Percentiles rank a stretch among this genome's conserved stretches.
phyloP scores from a whole-genome alignment of 2,329 filamentous ascomycete species.

The Fusarium sp. region DNA sequence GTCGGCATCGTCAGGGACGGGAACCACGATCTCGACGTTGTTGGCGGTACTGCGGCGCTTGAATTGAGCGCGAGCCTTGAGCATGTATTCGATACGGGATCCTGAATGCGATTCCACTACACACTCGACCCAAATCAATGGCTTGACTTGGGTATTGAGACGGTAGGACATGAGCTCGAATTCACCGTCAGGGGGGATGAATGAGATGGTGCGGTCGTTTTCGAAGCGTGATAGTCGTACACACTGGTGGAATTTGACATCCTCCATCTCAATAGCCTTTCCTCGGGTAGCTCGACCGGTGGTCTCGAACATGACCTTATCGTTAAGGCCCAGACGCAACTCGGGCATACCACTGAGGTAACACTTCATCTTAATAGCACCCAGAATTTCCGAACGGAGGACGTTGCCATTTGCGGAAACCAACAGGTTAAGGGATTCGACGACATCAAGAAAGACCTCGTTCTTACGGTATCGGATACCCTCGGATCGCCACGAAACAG shows the following conservation, averaged over 20 bases:
- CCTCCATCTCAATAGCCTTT: constrained; percentile 99
- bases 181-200: constrained; percentile 97
- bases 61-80: constrained; percentile 98
- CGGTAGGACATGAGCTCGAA: constrained; percentile 99
- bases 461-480: constrained; percentile 99
- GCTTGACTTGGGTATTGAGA: constrained; percentile 98
- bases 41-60: constrained; percentile 97
- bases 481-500: constrained; percentile 97
- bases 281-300: constrained; percentile 93
- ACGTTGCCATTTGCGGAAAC: constrained; percentile 96
- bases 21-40: constrained; percentile 98
- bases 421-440: constrained; percentile 95
- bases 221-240: constrained; percentile 96
- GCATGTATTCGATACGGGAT: constrained; percentile 97
- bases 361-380: constrained; percentile 99
- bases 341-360: constrained; percentile 99
- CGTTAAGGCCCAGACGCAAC: constrained; percentile 91
- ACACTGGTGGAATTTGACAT: constrained; percentile 99
- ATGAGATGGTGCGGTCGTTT: constrained; percentile 98
- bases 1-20: constrained; percentile 96
- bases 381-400: constrained; percentile 93
- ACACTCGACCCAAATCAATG: constrained; percentile 98
- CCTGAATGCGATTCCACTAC: constrained; percentile 96
- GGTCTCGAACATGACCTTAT: constrained; percentile 99
- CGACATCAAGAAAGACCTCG: constrained; percentile 97